phyloP scores from a whole-genome alignment of 2,329 filamentous ascomycete species.

The Colletotrichum tofieldiae region DNA sequence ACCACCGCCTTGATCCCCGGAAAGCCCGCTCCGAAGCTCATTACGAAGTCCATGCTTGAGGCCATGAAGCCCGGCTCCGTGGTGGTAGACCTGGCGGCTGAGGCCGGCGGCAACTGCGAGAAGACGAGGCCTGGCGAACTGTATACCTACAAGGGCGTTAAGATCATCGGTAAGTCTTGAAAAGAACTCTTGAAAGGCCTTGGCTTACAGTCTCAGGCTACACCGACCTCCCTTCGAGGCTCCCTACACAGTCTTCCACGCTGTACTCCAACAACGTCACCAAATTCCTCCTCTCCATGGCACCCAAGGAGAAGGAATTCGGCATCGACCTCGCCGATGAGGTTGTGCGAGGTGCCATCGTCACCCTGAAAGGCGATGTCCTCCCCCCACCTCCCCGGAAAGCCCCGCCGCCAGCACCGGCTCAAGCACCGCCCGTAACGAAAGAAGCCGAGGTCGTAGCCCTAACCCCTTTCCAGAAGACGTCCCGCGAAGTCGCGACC shows the following conservation, averaged over 20 bases:
- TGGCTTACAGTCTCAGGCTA: conserved; percentile 70
- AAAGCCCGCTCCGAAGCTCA: conserved; percentile 85
- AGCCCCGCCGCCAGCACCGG: conserved; percentile 68
- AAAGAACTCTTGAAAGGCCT: neutral
- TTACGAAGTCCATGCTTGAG: conserved; percentile 84
- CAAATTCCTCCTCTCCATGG: conserved; percentile 88
- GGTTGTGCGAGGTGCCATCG: conserved; percentile 88
- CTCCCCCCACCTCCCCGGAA: conserved; percentile 83
- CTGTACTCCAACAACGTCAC: conserved; percentile 96
- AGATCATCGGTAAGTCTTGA: conserved; percentile 78
- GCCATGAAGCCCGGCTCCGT: conserved; percentile 94
- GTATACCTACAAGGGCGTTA: conserved; percentile 81
- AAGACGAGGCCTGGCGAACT: conserved; percentile 83
- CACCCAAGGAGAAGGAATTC: conserved; percentile 83
- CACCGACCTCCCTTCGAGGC: conserved; percentile 87
- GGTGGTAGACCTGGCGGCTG: conserved; percentile 88
- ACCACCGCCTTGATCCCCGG: conserved; percentile 94
- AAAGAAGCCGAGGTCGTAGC: conserved; percentile 74
- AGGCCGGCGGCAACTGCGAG: conserved; percentile 91
- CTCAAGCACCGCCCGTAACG: conserved; percentile 52
- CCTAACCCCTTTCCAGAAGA: conserved; percentile 87
- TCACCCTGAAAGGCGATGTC: conserved; percentile 83
- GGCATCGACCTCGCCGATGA: conserved; percentile 87
- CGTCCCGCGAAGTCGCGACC: conserved; percentile 80
- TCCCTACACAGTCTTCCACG: conserved; percentile 91